Evolutionary conservation across 352 stramenopile genomes (phyloP).

Genomic region (Pythium aquatile): DNA sequence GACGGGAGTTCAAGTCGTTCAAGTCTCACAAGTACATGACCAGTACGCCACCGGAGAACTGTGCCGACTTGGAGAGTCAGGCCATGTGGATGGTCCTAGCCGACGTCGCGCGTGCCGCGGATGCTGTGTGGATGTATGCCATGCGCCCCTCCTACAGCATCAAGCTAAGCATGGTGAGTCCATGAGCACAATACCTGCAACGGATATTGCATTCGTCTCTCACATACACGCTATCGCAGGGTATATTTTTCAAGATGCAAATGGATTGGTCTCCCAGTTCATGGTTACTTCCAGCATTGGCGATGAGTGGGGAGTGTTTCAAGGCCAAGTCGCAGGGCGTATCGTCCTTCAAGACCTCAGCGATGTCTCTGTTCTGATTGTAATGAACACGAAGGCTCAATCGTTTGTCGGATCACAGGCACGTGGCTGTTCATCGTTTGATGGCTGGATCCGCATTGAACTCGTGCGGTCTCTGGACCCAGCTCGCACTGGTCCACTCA

Average conservation of each 20-base stretch:
- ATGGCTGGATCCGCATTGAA: neutral
- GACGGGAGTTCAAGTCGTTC: neutral
- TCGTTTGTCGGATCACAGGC: neutral
- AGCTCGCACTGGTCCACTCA: neutral
- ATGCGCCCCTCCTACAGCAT: neutral
- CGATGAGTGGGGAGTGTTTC: neutral
- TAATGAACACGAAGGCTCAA: neutral
- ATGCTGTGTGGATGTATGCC: neutral
- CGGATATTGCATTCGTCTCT: neutral
- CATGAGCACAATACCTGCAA: neutral
- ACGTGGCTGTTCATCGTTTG: neutral
- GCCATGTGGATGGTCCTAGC: neutral
- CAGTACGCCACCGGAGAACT: neutral
- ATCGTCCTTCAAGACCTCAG: neutral
- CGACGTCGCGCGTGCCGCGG: neutral
- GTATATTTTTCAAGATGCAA: neutral
- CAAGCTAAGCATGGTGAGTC: neutral
- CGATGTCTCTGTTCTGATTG: neutral
- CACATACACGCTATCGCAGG: neutral
- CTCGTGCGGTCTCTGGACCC: neutral
- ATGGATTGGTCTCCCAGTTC: neutral
- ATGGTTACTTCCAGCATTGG: neutral
- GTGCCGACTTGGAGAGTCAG: neutral
- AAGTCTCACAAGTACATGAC: neutral
- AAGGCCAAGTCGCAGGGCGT: neutral